Conservation (phyloP, 371 early-diverging fungal species). For the Mucor lusitanicus region DNA sequence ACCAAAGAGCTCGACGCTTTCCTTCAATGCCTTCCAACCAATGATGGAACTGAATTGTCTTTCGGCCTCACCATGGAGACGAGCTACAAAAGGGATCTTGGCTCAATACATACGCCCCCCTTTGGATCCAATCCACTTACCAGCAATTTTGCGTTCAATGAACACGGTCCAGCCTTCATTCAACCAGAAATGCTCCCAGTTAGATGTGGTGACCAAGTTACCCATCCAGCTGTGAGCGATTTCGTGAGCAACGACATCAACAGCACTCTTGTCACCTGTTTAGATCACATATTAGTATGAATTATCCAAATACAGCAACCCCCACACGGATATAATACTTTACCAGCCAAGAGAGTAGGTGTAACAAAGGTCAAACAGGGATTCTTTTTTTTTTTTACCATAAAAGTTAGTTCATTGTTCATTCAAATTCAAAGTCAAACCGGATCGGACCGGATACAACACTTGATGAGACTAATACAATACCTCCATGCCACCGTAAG, state of each 20-base stretch:
- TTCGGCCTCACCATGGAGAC: constrained; percentile 81
- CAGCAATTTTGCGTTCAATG: constrained; percentile 91
- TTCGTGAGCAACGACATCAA: constrained; percentile 98
- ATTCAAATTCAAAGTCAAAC: neutral
- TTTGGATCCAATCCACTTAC: constrained; percentile 8
- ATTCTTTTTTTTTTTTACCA: constrained; percentile 85
- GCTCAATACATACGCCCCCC: neutral
- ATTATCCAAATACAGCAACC: neutral
- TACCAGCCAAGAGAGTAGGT: constrained; percentile 87
- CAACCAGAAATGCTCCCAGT: constrained; percentile 93
- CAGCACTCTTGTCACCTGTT: constrained; percentile 86
- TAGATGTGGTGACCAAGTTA: constrained; percentile 89
- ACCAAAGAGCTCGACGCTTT: constrained; percentile 82
- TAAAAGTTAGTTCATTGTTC: constrained; percentile 5
- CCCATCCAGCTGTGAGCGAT: constrained; percentile 97
- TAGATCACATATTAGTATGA: neutral
- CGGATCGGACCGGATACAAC: constrained; percentile 19
- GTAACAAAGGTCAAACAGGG: constrained; percentile 92
- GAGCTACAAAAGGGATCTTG: constrained; percentile 12
- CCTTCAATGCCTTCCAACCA: constrained; percentile 72
- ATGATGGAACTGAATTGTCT: constrained; percentile 90
- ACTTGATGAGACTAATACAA: too few species aligned
- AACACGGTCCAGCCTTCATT: constrained; percentile 97
- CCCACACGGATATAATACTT: neutral
- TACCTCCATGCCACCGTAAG: constrained; percentile 97